Percentiles rank a stretch among this genome's conserved stretches.
Evolutionary conservation across 2,329 filamentous ascomycete genomes (phyloP).

Genomic region (Cladobotryum mycophilum): DNA sequence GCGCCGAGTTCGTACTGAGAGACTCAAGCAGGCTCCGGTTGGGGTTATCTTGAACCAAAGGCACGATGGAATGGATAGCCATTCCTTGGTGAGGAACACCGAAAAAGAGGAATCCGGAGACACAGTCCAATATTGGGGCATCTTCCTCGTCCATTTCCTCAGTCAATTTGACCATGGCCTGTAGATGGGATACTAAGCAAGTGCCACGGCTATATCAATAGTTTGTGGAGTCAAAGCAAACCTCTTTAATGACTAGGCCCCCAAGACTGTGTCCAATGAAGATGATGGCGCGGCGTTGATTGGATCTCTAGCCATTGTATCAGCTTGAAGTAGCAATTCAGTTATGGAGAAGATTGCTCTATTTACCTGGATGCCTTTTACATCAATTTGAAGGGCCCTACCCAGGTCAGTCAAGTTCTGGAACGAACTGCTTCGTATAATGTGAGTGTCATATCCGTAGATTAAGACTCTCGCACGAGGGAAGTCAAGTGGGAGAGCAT

Average conservation of each 20-base stretch:
- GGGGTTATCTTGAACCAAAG: slow-evolving; percentile 9
- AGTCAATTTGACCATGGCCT: not conserved
- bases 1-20: slow-evolving; percentile 13
- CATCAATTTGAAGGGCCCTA: not conserved
- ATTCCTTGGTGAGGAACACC: slow-evolving; percentile 12
- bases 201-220: not conserved
- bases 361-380: not conserved
- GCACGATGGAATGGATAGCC: slow-evolving; percentile 5
- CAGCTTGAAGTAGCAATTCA: too few species aligned
- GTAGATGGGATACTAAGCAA: not conserved
- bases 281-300: slow-evolving; percentile 4
- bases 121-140: too few species aligned
- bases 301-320: too few species aligned
- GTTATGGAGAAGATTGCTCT: too few species aligned
- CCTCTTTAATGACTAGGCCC: slow-evolving; percentile 11
- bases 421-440: slow-evolving; percentile 13
- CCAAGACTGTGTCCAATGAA: slow-evolving; percentile 13
- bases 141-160: not conserved
- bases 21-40: slow-evolving; percentile 14
- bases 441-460: slow-evolving; percentile 21
- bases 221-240: not conserved
- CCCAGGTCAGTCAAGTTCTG: slow-evolving; percentile 7
- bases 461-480: slow-evolving; percentile 18
- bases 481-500: slow-evolving; percentile 11
- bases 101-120: slow-evolving; percentile 10